Percentiles rank a stretch among this genome's conserved stretches.
Evolutionary conservation across 176 grass and related monocot genomes (phyloP).

Genomic region (Dactylis glomerata): DNA sequence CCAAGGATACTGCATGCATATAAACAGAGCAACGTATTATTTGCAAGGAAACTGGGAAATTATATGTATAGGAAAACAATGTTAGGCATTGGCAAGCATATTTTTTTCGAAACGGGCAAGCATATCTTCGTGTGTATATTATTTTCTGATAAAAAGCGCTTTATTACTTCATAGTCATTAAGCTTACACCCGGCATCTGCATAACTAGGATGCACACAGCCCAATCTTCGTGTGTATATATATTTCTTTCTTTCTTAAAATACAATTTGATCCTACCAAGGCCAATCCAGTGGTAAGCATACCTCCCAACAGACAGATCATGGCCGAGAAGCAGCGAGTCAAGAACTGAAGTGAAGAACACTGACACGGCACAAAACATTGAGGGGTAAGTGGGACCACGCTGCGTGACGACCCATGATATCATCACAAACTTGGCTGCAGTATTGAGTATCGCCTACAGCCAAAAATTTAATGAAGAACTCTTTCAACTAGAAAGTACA

Average conservation of each 20-base stretch:
- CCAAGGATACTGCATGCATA: conserved; percentile 34
- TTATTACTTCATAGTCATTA: too few species aligned
- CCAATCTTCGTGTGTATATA: background rate
- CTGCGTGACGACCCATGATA: conserved; percentile 41
- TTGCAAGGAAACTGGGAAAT: background rate
- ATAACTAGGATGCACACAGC: too few species aligned
- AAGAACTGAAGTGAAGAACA: conserved; percentile 35
- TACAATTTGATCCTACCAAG: background rate
- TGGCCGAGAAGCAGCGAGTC: conserved; percentile 40
- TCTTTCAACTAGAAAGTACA: background rate
- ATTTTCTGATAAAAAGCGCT: too few species aligned
- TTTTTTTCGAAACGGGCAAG: too few species aligned
- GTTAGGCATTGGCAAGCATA: background rate
- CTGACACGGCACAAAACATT: conserved; percentile 44
- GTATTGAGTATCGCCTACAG: conserved; percentile 39
- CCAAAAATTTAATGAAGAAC: background rate
- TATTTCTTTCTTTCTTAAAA: background rate
- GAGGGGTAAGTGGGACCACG: conserved; percentile 38
- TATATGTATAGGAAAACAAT: background rate
- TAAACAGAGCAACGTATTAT: background rate
- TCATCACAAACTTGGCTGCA: conserved; percentile 50
- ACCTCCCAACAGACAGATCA: conserved; percentile 42
- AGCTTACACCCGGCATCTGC: too few species aligned
- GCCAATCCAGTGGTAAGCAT: background rate
- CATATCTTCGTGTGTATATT: background rate